Base-by-base conservation (phyloP, 1,139 yeast species). In the Geotrichum histeridarum region DNA sequence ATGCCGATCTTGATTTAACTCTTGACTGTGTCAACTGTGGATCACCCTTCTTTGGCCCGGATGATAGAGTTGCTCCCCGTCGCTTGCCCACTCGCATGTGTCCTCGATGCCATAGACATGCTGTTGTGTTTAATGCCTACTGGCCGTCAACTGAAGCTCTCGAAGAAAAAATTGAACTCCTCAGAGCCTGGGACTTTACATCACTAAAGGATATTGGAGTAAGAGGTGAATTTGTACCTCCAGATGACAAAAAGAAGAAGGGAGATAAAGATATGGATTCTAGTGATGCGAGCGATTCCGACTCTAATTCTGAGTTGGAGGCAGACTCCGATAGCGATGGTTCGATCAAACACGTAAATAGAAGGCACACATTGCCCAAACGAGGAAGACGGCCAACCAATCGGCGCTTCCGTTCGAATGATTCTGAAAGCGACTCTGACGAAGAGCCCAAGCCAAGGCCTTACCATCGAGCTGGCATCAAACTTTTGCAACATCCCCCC, bases 101-200 rank as follows among this genome's bases (percentile, higher is more conserved):
- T 51, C 70, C 68, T 0, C 57, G 71, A 30, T 68, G 72, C 49
- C 63, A 64, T 48, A 61, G 71, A n/a, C 71, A 67, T 42, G 64
- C 64, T 5, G 46, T 59, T 2, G 50, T 68, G 5, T 68, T 65
- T 55, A 59, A 59, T 46, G 56, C 64, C 5, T 58, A 50, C 38
- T 68, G 72, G 72, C 72, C 72, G 3, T 58, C 62, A 1, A 42
- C 55, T 15, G 55, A 46, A 5, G 22, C 51, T 2, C 54, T 54
- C 33, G 57, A 52, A 2, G 60, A 54, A 15, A 44, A 42, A 27
- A 59, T 65, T 37, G 63, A 57, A 33, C 59, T 65, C 2, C 31
- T 48, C 9, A 32, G 58, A 12, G 54, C 57, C 9, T 54, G 57
- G 56, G 56, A 54, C 42, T 55, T 55, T 37, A 50, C 57, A 7